Base-by-base conservation (phyloP, 768 basidiomycete genomes). In the Russula dissimulans region DNA sequence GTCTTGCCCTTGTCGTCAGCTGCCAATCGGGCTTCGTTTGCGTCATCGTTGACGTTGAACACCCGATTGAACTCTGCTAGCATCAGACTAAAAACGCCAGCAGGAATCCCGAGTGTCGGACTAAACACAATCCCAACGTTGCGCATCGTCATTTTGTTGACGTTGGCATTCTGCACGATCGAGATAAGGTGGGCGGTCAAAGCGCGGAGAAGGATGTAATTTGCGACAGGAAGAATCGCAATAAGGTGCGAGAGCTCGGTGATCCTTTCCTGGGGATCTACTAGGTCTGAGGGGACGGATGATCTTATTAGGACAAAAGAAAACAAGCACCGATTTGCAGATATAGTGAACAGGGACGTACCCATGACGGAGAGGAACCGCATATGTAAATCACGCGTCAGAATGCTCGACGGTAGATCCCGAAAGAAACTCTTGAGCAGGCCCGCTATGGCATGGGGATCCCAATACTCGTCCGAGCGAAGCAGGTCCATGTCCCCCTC, bases 81-180 rank as follows among this genome's bases (percentile, higher is more conserved):
- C 85, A 98, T 91, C 64, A 97, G 75, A 69, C 91, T 93, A 73
- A 98, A 95, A 45, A 97, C 90, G 7, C 92, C 92, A 3, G 95
- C 95, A n/a, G 95, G 95, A 67, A 99, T 97, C 46, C 93, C 94
- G 12, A 99, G 78, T 0, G 97, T 98, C 2, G 97, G 97, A 65
- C 93, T 95, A 75, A 98, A 97, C 26, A 98, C 95, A 61, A 99
- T 98, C 17, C 95, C 95, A 31, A 99, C 92, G 71, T 99, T 99
- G 48, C 95, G 85, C 83, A 98, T 87, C 44, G 89, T 95, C 97
- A 99, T 99, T 78, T 95, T 98, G 83, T 97, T 97, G 60, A 88
- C 75, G 45, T 79, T 67, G 17, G 93, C 83, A 70, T 98, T 94
- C 72, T 92, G 87, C 47, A 98, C 93, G 67, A 99, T 89, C 46